Evolutionary conservation across 192 early-diverging fungal species (phyloP).

Genomic region (Funneliformis geosporum): DNA sequence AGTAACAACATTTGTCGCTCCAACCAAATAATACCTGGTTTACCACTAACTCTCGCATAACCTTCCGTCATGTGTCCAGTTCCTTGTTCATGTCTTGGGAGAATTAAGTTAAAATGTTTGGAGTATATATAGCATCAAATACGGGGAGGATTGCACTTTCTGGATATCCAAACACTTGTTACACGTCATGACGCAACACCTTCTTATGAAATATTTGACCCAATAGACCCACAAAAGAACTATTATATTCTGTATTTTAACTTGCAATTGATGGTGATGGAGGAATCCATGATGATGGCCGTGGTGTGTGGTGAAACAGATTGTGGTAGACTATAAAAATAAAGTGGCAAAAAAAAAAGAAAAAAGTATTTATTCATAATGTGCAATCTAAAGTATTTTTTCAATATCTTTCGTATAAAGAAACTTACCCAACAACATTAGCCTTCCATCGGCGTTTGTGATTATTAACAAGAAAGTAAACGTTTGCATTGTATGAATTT

Average conservation of each 20-base stretch:
- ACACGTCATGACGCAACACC: slow-evolving; percentile 93
- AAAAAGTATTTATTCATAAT: not conserved
- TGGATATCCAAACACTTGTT: slow-evolving; percentile 97
- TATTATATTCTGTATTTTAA: slow-evolving; percentile 59
- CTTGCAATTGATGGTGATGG: not conserved
- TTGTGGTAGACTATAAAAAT: not conserved
- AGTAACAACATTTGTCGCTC: slow-evolving; percentile 97
- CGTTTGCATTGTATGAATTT: not conserved
- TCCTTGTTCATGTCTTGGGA: slow-evolving; percentile 97
- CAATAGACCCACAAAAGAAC: slow-evolving; percentile 91
- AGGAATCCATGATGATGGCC: not conserved
- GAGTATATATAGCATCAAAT: slow-evolving; percentile 97
- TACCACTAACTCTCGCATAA: slow-evolving; percentile 88
- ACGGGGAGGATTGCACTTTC: slow-evolving; percentile 98
- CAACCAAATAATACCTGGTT: slow-evolving; percentile 78
- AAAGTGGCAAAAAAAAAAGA: not conserved
- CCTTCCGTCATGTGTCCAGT: slow-evolving; percentile 99
- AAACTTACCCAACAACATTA: slow-evolving; percentile 16
- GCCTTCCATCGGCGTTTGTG: slow-evolving; percentile 28
- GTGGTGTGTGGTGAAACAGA: not conserved
- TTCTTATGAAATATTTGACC: slow-evolving; percentile 99
- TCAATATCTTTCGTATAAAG: not conserved
- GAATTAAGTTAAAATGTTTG: slow-evolving; percentile 93
- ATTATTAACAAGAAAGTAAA: not conserved
- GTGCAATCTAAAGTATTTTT: not conserved